Evolutionary conservation across 352 stramenopile species (phyloP), one percentile per base, ranked within the genome.

Genomic region (Blastocystis sp.): DNA sequence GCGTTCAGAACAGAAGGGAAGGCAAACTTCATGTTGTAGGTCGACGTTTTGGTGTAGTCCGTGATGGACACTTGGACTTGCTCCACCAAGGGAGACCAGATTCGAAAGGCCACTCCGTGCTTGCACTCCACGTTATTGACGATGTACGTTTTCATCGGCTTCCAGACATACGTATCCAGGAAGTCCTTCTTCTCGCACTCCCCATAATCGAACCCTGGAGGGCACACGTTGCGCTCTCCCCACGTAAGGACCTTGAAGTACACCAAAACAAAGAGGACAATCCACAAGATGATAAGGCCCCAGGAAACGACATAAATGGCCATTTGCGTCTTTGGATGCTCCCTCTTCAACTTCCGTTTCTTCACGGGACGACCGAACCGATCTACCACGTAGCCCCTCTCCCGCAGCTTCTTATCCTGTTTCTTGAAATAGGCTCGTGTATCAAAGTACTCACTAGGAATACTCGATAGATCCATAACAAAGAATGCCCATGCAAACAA

Each of bases 381-480:
- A 84, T 69, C 61, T 19, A 84, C 74, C 17, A 84, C 52, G 21
- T 59, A 66, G 3, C 56, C 56, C 48, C 69, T 84, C 28, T 69
- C 19, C 11, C 74, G 17, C 10, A 67, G 60, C 41, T 69, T 62
- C 41, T 21, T 19, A 23, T 69, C 53, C 52, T 69, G 43, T 3
- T 28, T 43, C 41, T n/a, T 67, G 34, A 84, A 84, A 28, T 70
- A 84, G 4, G 4, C 40, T 56, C 45, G 28, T 48, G 59, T 84
- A 43, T 84, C 52, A 41, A 84, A 84, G n/a, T 84, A 84, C 11
- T 84, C 74, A 52, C 34, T 48, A n/a, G 74, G 60, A 64, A 84
- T 84, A 43, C 52, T 48, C 17, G 56, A 53, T 4, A 84, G 11
- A 41, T 84, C 74, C 74, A 84, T 84, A 45, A 65, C 11, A 23